phyloP scores from a whole-genome alignment of 139 green algal genomes.

The Closterium sp. region DNA sequence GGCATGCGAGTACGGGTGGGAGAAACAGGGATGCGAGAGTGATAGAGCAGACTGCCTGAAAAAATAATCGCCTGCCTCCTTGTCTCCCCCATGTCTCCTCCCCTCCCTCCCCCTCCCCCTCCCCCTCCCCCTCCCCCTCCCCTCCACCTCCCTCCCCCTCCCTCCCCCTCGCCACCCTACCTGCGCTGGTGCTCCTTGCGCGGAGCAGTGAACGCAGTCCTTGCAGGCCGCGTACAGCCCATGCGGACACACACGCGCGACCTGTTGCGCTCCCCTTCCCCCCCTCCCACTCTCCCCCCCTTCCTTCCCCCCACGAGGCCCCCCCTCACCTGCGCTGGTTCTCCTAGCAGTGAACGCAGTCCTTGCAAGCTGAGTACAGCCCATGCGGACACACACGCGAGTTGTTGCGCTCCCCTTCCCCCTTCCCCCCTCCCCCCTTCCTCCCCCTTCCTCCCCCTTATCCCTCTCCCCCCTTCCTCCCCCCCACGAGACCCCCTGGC shows the following conservation, averaged over 20 bases:
- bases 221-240: too few relatives aligned
- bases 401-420: constrained; percentile 90
- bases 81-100: background rate
- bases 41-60: too few relatives aligned
- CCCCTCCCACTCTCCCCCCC: background rate
- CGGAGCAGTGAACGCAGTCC: too few relatives aligned
- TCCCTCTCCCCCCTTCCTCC: too few relatives aligned
- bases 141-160: background rate
- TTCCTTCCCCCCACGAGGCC: background rate
- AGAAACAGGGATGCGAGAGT: background rate
- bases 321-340: constrained; percentile 50
- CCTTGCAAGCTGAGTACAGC: constrained; percentile 90
- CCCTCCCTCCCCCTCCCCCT: too few relatives aligned
- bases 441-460: too few relatives aligned
- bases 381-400: constrained; percentile 78
- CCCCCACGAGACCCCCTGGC: too few relatives aligned
- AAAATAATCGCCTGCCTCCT: too few relatives aligned
- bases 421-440: too few relatives aligned
- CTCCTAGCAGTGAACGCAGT: constrained; percentile 82
- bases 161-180: background rate
- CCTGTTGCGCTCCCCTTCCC: background rate
- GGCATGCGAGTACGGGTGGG: background rate
- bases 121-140: background rate
- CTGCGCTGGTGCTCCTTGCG: constrained; percentile 55
- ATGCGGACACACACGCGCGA: constrained; percentile 13